A percentile compares a stretch with the other conserved stretches of the same genome.
These are phyloP conservation scores for Claviceps humidiphila DNA, from an alignment of 2,329 filamentous ascomycete genomes.

Conservation along the genomic window DNA sequence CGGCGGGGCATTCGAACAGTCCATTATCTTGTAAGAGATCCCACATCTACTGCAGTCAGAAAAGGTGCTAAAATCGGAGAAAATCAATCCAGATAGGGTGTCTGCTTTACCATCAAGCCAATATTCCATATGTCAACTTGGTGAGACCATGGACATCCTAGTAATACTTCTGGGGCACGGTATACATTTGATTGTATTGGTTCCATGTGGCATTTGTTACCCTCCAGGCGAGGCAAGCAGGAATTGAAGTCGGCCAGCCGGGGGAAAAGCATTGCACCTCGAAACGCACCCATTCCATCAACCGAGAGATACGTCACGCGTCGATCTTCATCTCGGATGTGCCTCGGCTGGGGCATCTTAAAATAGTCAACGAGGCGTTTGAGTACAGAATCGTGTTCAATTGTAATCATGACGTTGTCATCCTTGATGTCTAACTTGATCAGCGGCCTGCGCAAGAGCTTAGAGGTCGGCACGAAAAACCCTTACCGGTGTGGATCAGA, in stretches of 20 bases:
- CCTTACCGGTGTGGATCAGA: constrained; percentile 12
- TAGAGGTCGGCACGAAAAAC: background rate
- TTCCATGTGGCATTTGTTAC: constrained; percentile 5
- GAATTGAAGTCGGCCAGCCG: constrained; percentile 10
- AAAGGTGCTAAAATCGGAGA: background rate
- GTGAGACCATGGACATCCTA: constrained; percentile 12
- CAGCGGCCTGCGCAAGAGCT: constrained; percentile 7
- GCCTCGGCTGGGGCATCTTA: constrained; percentile 3
- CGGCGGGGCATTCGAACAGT: no score
- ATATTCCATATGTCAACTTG: constrained; percentile 12
- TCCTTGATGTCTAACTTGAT: constrained; percentile 3
- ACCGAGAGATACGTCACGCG: constrained; percentile 9
- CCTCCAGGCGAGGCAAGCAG: constrained; percentile 6
- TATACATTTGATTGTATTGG: constrained; percentile 12
- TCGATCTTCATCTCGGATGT: constrained; percentile 6
- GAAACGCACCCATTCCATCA: constrained; percentile 8
- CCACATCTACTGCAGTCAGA: constrained; percentile 10
- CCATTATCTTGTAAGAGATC: constrained; percentile 9
- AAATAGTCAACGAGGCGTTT: constrained; percentile 3
- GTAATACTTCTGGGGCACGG: constrained; percentile 13
- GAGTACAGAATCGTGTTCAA: constrained; percentile 9
- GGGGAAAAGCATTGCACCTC: constrained; percentile 7
- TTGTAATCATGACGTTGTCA: constrained; percentile 12
- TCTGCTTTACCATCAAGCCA: constrained; percentile 9
- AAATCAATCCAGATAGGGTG: background rate